Base-by-base conservation (phyloP, 805 yeast species). In the Hagleromyces aurorensis region DNA sequence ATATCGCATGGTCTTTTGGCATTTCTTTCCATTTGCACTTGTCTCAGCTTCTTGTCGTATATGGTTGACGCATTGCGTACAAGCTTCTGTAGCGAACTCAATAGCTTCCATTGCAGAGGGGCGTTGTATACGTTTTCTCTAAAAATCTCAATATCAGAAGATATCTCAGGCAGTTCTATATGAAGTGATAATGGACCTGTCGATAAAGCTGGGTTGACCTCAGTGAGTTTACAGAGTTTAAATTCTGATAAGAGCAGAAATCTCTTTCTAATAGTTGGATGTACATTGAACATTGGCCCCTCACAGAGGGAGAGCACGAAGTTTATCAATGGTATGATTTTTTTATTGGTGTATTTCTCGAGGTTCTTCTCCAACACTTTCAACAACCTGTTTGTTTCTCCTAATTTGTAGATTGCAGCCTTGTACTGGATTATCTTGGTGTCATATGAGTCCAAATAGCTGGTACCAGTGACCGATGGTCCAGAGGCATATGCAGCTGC, bases 371-470 rank as follows among this genome's bases (percentile, higher is more conserved):
- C 43, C 16, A 66, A 37, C 1, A 46, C 28, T 14, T 41, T 50
- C n/a, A 69, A 41, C 14, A 61, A 48, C 11, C 60, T 50, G 3
- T 56, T 36, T 25, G 69, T 48, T 19, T 54, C 52, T 20, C 58
- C 57, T 15, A 75, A 44, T 44, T 75, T 75, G 33, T 55, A 47
- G 3, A 68, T 56, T 7, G 75, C 70, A 42, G 72, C 72, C 32
- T 65, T 67, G 50, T 69, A 78, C 48, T 78, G 82, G 3, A 78
- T 51, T 13, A 74, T 61, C 37, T 68, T 67, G 9, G 75, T 71
- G 40, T 77, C 85, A 27, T 66, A 57, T 2, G 70, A 57, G 41
- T 67, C 70, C 33, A 73, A 37, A 8, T 51, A 37, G 8, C 57
- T 46, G 2, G 61, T 50, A 12, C 57, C 60, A 24, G 46, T 55